Percentiles rank a stretch among this genome's conserved stretches.
Evolutionary conservation across 2,329 filamentous ascomycete species (phyloP).

Genomic region (Colletotrichum abscissum): DNA sequence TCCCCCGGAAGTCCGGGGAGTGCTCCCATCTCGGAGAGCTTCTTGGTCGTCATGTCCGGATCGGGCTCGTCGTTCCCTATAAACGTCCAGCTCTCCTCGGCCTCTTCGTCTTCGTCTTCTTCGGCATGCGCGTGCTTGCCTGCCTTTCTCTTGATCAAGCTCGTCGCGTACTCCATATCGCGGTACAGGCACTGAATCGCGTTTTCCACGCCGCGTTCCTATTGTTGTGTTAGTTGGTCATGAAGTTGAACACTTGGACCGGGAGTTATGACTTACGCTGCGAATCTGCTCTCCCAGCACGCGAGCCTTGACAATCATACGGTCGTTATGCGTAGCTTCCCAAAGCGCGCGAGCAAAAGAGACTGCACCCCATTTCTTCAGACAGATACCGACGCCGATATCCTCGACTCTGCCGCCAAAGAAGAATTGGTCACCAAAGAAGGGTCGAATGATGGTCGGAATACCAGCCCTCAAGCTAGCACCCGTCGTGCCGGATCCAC

Average conservation of each 20-base stretch:
- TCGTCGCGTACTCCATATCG: slow-evolving; percentile 91
- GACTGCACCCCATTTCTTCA: slow-evolving; percentile 90
- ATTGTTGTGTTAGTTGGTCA: slow-evolving; percentile 42
- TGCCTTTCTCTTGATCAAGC: slow-evolving; percentile 77
- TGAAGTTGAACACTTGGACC: neutral
- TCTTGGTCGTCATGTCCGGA: slow-evolving; percentile 54
- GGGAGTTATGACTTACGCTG: slow-evolving; percentile 67
- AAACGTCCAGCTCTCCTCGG: slow-evolving; percentile 92
- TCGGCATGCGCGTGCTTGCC: slow-evolving; percentile 58
- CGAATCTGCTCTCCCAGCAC: slow-evolving; percentile 89
- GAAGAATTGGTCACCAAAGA: slow-evolving; percentile 98
- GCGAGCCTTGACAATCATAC: slow-evolving; percentile 90
- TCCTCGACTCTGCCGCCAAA: slow-evolving; percentile 92
- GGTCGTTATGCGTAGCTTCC: slow-evolving; percentile 89
- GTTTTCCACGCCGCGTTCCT: slow-evolving; percentile 91
- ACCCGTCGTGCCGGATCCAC: slow-evolving; percentile 93
- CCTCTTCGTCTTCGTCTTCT: slow-evolving; percentile 66
- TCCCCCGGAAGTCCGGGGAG: neutral
- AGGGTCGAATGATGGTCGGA: slow-evolving; percentile 94
- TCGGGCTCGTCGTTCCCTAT: slow-evolving; percentile 70
- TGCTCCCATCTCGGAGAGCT: slow-evolving; percentile 42
- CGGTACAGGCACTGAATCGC: slow-evolving; percentile 95
- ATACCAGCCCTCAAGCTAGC: slow-evolving; percentile 91
- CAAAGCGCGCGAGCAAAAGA: slow-evolving; percentile 88
- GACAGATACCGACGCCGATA: slow-evolving; percentile 88